Percentiles rank a stretch among this genome's conserved stretches.
phyloP scores from a whole-genome alignment of 345 rosid genomes.

The Citrus sp. region DNA sequence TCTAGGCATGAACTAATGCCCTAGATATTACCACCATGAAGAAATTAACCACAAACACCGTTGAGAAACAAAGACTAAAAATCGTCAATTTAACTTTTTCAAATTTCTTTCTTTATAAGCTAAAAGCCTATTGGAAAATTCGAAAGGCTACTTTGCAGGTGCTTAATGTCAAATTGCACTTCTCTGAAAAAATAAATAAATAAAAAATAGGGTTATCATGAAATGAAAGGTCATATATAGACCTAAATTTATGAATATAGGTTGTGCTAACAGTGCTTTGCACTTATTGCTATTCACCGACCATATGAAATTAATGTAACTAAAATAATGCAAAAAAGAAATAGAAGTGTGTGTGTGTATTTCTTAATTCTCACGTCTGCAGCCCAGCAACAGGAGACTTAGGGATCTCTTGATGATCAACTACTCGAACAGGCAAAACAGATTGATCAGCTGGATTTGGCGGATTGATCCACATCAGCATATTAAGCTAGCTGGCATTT shows the following conservation, averaged over 20 bases:
- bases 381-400: constrained; percentile 64
- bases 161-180: neutral
- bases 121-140: neutral
- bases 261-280: neutral
- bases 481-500: constrained; percentile 56
- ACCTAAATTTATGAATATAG: neutral
- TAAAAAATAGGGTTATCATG: neutral
- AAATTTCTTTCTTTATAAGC: neutral
- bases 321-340: neutral
- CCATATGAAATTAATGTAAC: neutral
- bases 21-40: constrained; percentile 6
- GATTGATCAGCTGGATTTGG: constrained; percentile 46
- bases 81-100: constrained; percentile 3
- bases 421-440: constrained; percentile 49
- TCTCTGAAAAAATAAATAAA: neutral
- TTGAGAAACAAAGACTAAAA: constrained; percentile 4
- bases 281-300: neutral
- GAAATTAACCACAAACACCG: constrained; percentile 3
- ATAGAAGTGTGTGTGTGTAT: too few species aligned
- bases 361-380: constrained; percentile 64
- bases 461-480: constrained; percentile 68
- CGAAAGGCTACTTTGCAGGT: neutral
- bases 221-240: neutral
- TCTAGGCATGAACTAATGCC: neutral
- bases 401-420: constrained; percentile 50